Percentiles rank a stretch among this genome's conserved stretches.
phyloP scores from a whole-genome alignment of 2,329 filamentous ascomycete genomes.

The Phialophora verrucosa region DNA sequence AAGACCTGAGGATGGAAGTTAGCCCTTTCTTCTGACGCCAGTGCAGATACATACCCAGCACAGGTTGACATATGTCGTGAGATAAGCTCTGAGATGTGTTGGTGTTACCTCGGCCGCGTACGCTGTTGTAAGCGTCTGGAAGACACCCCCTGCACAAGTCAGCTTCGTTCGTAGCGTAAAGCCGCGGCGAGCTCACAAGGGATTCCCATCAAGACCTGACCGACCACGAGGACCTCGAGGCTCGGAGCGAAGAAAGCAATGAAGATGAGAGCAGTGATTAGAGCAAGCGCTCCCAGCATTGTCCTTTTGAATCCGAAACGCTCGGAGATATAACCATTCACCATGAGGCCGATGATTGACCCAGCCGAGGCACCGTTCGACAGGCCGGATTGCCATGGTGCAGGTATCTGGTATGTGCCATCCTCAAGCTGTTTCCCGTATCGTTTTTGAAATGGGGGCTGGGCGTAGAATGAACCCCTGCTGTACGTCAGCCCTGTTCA shows the following conservation, averaged over 20 bases:
- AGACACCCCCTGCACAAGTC: constrained; percentile 39
- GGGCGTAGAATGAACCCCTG: constrained; percentile 72
- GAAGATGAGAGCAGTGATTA: constrained; percentile 42
- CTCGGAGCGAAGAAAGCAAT: constrained; percentile 48
- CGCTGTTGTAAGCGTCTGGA: constrained; percentile 42
- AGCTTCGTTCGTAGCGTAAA: background rate
- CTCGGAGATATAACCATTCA: constrained; percentile 43
- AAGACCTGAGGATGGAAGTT: constrained; percentile 38
- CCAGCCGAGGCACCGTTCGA: constrained; percentile 41
- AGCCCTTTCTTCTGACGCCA: background rate
- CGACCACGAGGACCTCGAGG: constrained; percentile 43
- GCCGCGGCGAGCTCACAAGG: constrained; percentile 35
- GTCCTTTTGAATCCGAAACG: constrained; percentile 45
- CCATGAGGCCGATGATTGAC: constrained; percentile 42
- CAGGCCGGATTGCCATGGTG: constrained; percentile 29
- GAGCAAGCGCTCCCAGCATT: constrained; percentile 35
- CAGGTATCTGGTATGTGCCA: constrained; percentile 15
- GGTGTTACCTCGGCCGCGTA: constrained; percentile 48
- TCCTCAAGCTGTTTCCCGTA: constrained; percentile 34
- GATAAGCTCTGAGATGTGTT: constrained; percentile 41
- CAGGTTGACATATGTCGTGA: constrained; percentile 45
- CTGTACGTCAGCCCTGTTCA: background rate
- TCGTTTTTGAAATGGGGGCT: constrained; percentile 49
- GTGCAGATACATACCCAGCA: constrained; percentile 8
- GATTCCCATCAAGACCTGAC: constrained; percentile 41